phyloP scores from a whole-genome alignment of 176 grass and related monocot genomes.

The Avena eriantha region DNA sequence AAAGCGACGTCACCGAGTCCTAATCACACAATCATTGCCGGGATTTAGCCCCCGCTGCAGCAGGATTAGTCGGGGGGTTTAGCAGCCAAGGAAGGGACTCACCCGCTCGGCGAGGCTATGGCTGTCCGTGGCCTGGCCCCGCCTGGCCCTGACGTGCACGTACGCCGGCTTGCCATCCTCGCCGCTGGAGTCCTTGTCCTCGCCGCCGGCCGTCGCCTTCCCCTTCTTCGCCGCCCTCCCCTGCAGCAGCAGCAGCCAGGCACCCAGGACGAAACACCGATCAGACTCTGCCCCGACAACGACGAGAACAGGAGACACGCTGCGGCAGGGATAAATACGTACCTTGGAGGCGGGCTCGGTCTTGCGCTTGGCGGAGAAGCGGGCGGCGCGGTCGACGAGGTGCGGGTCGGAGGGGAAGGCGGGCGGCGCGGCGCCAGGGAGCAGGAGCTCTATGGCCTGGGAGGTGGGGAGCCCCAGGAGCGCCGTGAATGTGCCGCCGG shows the following conservation, averaged over 20 bases:
- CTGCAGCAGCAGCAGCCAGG: slow-evolving; percentile 5
- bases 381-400: slow-evolving; percentile 61
- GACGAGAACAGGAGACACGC: not conserved
- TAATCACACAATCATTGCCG: slow-evolving; percentile 61
- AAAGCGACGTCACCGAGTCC: slow-evolving; percentile 32
- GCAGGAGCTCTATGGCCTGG: slow-evolving; percentile 56
- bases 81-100: slow-evolving; percentile 14
- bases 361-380: slow-evolving; percentile 70
- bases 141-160: slow-evolving; percentile 76
- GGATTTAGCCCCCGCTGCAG: slow-evolving; percentile 24
- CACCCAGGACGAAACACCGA: not conserved
- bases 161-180: slow-evolving; percentile 75
- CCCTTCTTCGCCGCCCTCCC: slow-evolving; percentile 63
- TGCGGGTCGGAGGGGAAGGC: slow-evolving; percentile 69
- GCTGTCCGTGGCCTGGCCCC: slow-evolving; percentile 86
- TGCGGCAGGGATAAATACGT: not conserved
- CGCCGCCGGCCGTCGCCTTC: slow-evolving; percentile 46
- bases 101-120: slow-evolving; percentile 90
- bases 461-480: slow-evolving; percentile 59
- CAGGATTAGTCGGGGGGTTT: not conserved
- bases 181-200: slow-evolving; percentile 33
- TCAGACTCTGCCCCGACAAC: too few species aligned
- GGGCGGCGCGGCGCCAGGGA: slow-evolving; percentile 29
- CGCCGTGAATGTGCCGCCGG: slow-evolving; percentile 64
- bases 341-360: slow-evolving; percentile 50